Evolutionary conservation across 768 basidiomycete genomes (phyloP).

Genomic region (Mycena alexandri): DNA sequence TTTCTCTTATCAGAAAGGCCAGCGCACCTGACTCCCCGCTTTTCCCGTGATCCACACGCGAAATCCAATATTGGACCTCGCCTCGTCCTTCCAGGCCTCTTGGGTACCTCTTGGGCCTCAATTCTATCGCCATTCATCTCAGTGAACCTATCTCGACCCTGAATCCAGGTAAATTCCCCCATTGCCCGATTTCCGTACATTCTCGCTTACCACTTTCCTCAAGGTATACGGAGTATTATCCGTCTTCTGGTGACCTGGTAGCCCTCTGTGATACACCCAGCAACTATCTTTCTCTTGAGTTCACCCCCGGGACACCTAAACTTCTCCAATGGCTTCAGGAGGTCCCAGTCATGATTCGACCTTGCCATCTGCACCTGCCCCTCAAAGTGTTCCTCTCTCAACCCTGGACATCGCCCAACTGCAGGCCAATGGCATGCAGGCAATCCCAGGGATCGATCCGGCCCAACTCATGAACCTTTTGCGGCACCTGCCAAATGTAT

Average conservation of each 20-base stretch:
- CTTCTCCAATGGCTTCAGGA: constrained; percentile 26
- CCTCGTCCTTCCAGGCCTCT: neutral
- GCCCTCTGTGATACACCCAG: constrained; percentile 1
- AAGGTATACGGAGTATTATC: neutral
- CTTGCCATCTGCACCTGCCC: constrained; percentile 22
- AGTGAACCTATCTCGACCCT: neutral
- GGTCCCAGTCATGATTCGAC: constrained; percentile 20
- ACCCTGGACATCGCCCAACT: constrained; percentile 36
- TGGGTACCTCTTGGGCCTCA: neutral
- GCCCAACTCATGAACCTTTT: constrained; percentile 72
- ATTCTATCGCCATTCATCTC: neutral
- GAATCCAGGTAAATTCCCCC: neutral
- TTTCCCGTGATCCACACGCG: constrained; percentile 23
- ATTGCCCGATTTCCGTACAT: neutral
- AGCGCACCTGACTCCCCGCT: no score
- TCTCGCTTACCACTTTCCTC: constrained; percentile 24
- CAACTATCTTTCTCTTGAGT: neutral
- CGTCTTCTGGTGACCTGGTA: neutral
- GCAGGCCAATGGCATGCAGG: constrained; percentile 25
- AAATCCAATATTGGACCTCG: neutral
- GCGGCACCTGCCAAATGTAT: constrained; percentile 65
- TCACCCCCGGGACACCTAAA: neutral
- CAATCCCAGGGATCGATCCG: constrained; percentile 56
- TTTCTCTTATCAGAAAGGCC: no score
- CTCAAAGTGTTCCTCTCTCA: constrained; percentile 7